Percentiles rank a stretch among this genome's conserved stretches.
Evolutionary conservation across 495 filamentous ascomycete genomes (phyloP).

Genomic region (Aspergillus nidulans): DNA sequence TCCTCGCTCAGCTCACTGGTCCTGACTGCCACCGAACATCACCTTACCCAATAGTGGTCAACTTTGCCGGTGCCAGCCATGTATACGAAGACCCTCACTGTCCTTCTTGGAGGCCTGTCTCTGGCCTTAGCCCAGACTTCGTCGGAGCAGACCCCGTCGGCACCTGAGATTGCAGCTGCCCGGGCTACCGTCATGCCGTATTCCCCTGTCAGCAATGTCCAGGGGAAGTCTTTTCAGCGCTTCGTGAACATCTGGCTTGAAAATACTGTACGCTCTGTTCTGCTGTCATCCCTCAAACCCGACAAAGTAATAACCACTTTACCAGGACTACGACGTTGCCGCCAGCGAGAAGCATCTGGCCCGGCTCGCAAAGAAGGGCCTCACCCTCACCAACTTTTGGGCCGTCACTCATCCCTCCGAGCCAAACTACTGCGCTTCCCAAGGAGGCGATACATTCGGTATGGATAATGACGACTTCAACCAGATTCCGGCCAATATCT

Average conservation of each 20-base stretch:
- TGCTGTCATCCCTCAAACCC: background rate
- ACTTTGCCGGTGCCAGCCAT: constrained; percentile 10
- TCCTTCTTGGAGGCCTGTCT: constrained; percentile 23
- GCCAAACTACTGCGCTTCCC: constrained; percentile 64
- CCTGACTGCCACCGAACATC: background rate
- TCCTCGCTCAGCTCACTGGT: background rate
- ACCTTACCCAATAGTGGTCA: background rate
- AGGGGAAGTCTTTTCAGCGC: constrained; percentile 61
- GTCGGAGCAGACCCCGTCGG: constrained; percentile 24
- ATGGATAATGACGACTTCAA: constrained; percentile 63
- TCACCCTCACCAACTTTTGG: constrained; percentile 60
- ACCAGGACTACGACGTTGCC: constrained; percentile 52
- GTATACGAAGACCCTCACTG: constrained; percentile 17
- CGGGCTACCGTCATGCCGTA: constrained; percentile 28
- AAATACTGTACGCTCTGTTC: constrained; percentile 52
- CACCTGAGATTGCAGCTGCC: constrained; percentile 26
- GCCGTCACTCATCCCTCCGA: constrained; percentile 63
- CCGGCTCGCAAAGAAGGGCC: constrained; percentile 56
- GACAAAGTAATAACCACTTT: background rate
- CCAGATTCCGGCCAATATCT: constrained; percentile 53
- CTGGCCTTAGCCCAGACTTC: constrained; percentile 25
- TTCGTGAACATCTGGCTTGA: constrained; percentile 69
- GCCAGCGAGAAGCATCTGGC: constrained; percentile 46
- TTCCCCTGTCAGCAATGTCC: constrained; percentile 52
- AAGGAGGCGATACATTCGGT: constrained; percentile 63